Evolutionary conservation across 169 alveolate species (phyloP).

Genomic region (Plasmodium inui): DNA sequence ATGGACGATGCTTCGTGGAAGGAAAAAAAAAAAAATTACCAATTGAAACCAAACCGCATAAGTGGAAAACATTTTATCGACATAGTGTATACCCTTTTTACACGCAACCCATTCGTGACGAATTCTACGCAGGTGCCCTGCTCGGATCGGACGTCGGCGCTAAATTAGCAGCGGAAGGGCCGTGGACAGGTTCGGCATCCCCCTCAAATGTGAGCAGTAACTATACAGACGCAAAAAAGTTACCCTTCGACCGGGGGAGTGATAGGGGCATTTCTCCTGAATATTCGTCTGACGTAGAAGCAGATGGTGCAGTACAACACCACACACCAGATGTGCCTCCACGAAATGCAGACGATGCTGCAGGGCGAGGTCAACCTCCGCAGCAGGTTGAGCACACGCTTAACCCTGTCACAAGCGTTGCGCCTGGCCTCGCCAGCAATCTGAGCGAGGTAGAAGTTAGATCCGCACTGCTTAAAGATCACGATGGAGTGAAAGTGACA

Average conservation of each 20-base stretch:
- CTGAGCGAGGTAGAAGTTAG: neutral
- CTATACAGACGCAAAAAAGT: neutral
- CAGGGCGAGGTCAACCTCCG: neutral
- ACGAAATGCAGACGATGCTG: neutral
- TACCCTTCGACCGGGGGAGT: neutral
- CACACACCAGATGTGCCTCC: neutral
- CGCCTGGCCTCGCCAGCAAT: neutral
- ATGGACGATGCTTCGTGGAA: neutral
- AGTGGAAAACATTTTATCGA: neutral
- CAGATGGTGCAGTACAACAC: neutral
- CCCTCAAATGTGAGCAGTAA: neutral
- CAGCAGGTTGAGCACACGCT: neutral
- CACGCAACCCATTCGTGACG: neutral
- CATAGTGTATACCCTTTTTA: neutral
- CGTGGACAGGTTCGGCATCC: neutral
- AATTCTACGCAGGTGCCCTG: neutral
- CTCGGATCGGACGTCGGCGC: neutral
- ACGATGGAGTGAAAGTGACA: slow-evolving; percentile 9
- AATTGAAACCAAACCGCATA: neutral
- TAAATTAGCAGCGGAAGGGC: neutral
- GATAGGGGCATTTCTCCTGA: neutral
- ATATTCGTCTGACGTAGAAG: neutral
- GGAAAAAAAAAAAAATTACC: neutral
- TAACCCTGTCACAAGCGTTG: neutral
- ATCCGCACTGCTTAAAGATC: slow-evolving; percentile 10